A percentile compares a stretch with the other conserved stretches of the same genome.
These are phyloP conservation scores for Leishmania tropica DNA, from an alignment of 208 protist species.

Conservation along the genomic window DNA sequence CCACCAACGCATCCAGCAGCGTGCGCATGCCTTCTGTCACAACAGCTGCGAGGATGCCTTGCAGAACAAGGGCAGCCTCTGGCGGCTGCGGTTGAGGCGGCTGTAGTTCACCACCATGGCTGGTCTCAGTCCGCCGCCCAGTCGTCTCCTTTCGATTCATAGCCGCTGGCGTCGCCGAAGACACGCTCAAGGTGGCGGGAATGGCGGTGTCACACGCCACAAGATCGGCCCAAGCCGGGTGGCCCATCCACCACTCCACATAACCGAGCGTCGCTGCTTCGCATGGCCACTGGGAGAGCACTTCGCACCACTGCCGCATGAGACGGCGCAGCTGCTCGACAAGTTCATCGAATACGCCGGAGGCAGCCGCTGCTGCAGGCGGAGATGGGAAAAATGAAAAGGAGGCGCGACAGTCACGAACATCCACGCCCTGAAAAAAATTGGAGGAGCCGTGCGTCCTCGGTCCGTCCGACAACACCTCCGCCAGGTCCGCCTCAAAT, in stretches of 20 bases:
- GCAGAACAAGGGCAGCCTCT: neutral
- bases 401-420: neutral
- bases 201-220: neutral
- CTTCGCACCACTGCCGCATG: conserved; percentile 21
- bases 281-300: conserved; percentile 43
- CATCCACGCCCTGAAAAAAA: neutral
- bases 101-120: neutral
- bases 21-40: conserved; percentile 17
- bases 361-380: neutral
- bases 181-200: neutral
- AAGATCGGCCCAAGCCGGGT: conserved; percentile 17
- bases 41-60: conserved; percentile 8
- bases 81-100: neutral
- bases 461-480: neutral
- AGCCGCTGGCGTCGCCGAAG: neutral
- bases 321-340: conserved; percentile 6
- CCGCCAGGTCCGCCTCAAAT: neutral
- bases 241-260: conserved; percentile 64
- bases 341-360: neutral
- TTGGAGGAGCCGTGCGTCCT: neutral
- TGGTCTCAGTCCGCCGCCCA: neutral
- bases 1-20: conserved; percentile 21
- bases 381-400: neutral
- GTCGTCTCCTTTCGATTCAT: neutral
- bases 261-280: conserved; percentile 43